Percentiles rank a stretch among this genome's conserved stretches.
phyloP scores from a whole-genome alignment of 2,329 filamentous ascomycete species.

The Bipolaris cookei region DNA sequence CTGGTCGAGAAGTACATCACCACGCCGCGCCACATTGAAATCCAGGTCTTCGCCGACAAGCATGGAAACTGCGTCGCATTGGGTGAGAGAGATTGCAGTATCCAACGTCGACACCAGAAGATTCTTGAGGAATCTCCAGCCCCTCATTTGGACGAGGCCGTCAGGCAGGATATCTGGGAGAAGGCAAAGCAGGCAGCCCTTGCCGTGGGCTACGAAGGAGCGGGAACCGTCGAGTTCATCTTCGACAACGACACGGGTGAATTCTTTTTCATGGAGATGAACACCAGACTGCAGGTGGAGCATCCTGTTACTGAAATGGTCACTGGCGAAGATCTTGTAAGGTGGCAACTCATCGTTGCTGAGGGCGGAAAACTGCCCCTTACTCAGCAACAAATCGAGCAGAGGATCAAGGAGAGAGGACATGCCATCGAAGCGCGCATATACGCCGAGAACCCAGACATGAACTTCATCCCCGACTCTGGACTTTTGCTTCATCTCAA shows the following conservation, averaged over 20 bases:
- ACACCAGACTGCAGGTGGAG: slow-evolving; percentile 89
- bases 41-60: slow-evolving; percentile 71
- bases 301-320: slow-evolving; percentile 90
- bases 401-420: slow-evolving; percentile 74
- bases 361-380: slow-evolving; percentile 71
- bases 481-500: slow-evolving; percentile 83
- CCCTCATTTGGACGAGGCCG: slow-evolving; percentile 64
- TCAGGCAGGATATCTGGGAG: slow-evolving; percentile 69
- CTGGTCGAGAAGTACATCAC: slow-evolving; percentile 73
- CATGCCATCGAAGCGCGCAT: slow-evolving; percentile 95
- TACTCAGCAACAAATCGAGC: slow-evolving; percentile 69
- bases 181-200: slow-evolving; percentile 68
- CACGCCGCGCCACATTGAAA: slow-evolving; percentile 70
- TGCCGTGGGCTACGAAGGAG: slow-evolving; percentile 69
- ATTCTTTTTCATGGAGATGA: slow-evolving; percentile 77
- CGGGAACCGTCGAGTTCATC: slow-evolving; percentile 72
- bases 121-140: slow-evolving; percentile 71
- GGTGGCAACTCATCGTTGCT: slow-evolving; percentile 93
- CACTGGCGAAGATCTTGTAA: slow-evolving; percentile 79
- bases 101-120: slow-evolving; percentile 70
- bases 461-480: slow-evolving; percentile 91
- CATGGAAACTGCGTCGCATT: slow-evolving; percentile 69
- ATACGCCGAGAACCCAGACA: slow-evolving; percentile 93
- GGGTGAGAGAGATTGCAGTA: slow-evolving; percentile 70
- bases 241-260: slow-evolving; percentile 70